A percentile compares a stretch with the other conserved stretches of the same genome.
Conservation (phyloP, 1,284 basidiomycete genomes). For the Naganishia sp. region DNA sequence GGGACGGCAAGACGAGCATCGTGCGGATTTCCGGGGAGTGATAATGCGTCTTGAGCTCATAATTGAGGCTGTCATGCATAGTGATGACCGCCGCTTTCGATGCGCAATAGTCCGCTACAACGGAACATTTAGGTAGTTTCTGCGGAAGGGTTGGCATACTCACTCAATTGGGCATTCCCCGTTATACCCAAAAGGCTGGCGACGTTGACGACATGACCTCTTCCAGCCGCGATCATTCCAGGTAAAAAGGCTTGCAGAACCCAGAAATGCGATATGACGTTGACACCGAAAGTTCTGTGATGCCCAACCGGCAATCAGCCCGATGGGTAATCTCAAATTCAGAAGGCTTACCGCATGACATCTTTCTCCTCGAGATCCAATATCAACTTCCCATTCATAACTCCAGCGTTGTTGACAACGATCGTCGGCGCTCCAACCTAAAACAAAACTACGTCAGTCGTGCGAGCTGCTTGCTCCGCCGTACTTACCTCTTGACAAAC, state of each 20-base stretch:
- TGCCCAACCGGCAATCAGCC: background rate
- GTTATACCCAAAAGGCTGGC: slow-evolving; percentile 75
- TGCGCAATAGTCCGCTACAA: slow-evolving; percentile 79
- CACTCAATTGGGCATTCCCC: slow-evolving; percentile 77
- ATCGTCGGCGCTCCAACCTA: slow-evolving; percentile 86
- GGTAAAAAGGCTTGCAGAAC: slow-evolving; percentile 91
- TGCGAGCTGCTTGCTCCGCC: slow-evolving; percentile 3
- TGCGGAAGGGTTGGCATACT: slow-evolving; percentile 43
- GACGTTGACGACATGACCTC: slow-evolving; percentile 85
- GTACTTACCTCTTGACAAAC: slow-evolving; percentile 70
- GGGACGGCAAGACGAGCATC: slow-evolving; percentile 74
- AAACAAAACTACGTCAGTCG: background rate
- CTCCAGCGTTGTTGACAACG: slow-evolving; percentile 93
- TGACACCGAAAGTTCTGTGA: slow-evolving; percentile 81
- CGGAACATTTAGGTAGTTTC: background rate
- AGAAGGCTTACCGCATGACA: slow-evolving; percentile 67
- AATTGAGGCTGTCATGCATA: slow-evolving; percentile 75
- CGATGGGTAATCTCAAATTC: no score
- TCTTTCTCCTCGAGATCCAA: slow-evolving; percentile 76
- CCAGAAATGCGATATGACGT: slow-evolving; percentile 87
- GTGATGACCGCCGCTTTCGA: slow-evolving; percentile 80
- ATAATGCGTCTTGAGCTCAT: slow-evolving; percentile 71
- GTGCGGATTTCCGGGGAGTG: slow-evolving; percentile 72
- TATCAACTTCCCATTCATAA: slow-evolving; percentile 83
- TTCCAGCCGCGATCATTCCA: slow-evolving; percentile 71